Evolutionary conservation across 306 rosid genomes (phyloP), one percentile per base, ranked within the genome.

Genomic region (Vigna hirtella): DNA sequence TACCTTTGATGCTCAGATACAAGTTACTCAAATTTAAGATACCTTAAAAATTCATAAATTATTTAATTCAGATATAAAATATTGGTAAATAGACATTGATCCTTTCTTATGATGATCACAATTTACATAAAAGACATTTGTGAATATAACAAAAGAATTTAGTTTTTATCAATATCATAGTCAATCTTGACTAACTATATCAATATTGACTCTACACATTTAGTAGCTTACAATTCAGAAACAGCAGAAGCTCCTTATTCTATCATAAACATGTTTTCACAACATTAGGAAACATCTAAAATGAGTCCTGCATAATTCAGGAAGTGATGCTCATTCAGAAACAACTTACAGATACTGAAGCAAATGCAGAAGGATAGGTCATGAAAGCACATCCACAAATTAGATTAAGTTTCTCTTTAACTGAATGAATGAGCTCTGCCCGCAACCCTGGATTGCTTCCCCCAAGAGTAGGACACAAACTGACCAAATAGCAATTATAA

Each of bases 391-490:
- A 93, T 65, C 98, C 99, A 48, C 89, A 91, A 49, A 93, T 91
- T 57, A 96, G 74, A 77, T 78, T 91, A 56, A 96, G 89, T 66
- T 91, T 81, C 88, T 96, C 96, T 82, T 85, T 87, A 82, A 96
- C 78, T 1, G 96, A 90, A 87, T 90, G 98, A 79, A 93, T 93
- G 64, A 96, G 90, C 76, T 93, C 99, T 0, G 99, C 87, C 77
- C 85, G 90, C 83, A 90, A 43, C 32, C 99, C 98, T 11, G 99
- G 99, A 83, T 91, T 93, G 89, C 92, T 96, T 93, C 97, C 99
- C 30, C 99, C 99, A 81, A 96, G 50, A 34, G 99, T 93, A 69
- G 98, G 97, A 66, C 89, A 89, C 71, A 93, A 77, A 85, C 98
- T 96, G 90, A 76, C 76, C 78, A 70, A 69, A 45, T 42, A 49